Evolutionary conservation across 2,329 filamentous ascomycete genomes (phyloP), one percentile per base, ranked within the genome.

Genomic region (Alternaria longipes): DNA sequence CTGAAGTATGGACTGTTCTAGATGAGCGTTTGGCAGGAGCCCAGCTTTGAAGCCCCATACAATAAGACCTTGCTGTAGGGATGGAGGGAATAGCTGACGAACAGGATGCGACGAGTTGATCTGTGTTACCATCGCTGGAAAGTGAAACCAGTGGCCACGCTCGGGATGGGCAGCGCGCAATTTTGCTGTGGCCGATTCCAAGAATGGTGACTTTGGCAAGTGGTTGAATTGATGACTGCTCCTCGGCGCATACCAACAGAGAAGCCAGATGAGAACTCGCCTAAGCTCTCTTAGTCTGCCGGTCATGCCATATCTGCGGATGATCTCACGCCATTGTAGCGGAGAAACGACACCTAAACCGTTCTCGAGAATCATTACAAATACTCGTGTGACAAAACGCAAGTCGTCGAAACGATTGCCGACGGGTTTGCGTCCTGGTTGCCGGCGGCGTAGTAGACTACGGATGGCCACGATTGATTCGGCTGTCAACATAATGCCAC

Each of bases 221-320:
- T 51, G 26, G 6, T 57, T 20, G 51, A 75, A 74, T 20, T 66
- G 62, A 3, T 49, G 16, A 20, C 50, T 59, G 28, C 64, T 56
- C n/a, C 69, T 68, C 2, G 73, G 74, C 8, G 74, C 73, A 30
- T 80, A 80, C 74, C 74, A 79, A 49, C 65, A 71, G 5, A 81
- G 79, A 4, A 90, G 80, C 85, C 82, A 85, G 44, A 84, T 66
- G 12, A 83, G 79, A 26, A 89, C 78, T 22, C 81, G 81, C 59
- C 81, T 80, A 7, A 90, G 76, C 32, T 86, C 84, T 14, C 82
- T 70, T 69, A 87, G 82, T 16, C 82, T 80, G 8, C 83, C 79
- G 8, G 79, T 73, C 85, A 87, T 89, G 4, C 88, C 89, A 46
- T 86, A 82, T 28, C 87, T 83, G 46, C 85, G 85, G 42, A 90